phyloP scores from a whole-genome alignment of 805 yeast genomes.

The Metschnikowia lachancei region DNA sequence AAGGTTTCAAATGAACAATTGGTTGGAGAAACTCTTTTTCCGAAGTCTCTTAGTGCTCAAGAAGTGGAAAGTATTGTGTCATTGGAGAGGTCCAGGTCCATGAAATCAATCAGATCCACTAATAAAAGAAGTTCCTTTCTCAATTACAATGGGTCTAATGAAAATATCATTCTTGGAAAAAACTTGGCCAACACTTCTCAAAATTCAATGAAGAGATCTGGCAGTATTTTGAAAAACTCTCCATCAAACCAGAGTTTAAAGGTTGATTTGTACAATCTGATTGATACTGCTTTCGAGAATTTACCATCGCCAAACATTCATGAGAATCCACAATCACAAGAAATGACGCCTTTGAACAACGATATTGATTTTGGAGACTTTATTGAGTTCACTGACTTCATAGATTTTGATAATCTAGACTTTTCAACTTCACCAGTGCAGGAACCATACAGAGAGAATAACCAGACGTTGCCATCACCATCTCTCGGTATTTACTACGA shows the following conservation, averaged over 20 bases:
- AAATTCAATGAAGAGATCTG: constrained; percentile 30
- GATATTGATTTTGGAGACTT: constrained; percentile 27
- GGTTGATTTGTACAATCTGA: constrained; percentile 14
- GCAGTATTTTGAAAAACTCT: constrained; percentile 40
- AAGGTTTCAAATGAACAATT: constrained; percentile 23
- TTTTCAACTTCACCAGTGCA: constrained; percentile 19
- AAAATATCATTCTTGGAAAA: constrained; percentile 33
- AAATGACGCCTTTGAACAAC: not conserved
- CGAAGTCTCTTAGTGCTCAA: constrained; percentile 59
- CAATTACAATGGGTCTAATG: constrained; percentile 42
- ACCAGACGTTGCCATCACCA: not conserved
- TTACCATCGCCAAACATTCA: not conserved
- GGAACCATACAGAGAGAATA: not conserved
- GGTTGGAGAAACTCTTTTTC: constrained; percentile 59
- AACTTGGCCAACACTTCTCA: constrained; percentile 18
- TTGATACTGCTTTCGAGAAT: constrained; percentile 2
- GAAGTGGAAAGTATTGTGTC: constrained; percentile 76
- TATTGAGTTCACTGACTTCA: constrained; percentile 42
- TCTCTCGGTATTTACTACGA: constrained; percentile 1
- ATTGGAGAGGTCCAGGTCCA: constrained; percentile 61
- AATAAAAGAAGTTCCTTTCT: constrained; percentile 36
- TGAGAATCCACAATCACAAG: not conserved
- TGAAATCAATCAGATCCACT: constrained; percentile 48
- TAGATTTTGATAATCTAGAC: constrained; percentile 39
- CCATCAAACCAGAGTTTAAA: constrained; percentile 22